Conservation (phyloP, 208 protist genomes). For the Leishmania tropica region DNA sequence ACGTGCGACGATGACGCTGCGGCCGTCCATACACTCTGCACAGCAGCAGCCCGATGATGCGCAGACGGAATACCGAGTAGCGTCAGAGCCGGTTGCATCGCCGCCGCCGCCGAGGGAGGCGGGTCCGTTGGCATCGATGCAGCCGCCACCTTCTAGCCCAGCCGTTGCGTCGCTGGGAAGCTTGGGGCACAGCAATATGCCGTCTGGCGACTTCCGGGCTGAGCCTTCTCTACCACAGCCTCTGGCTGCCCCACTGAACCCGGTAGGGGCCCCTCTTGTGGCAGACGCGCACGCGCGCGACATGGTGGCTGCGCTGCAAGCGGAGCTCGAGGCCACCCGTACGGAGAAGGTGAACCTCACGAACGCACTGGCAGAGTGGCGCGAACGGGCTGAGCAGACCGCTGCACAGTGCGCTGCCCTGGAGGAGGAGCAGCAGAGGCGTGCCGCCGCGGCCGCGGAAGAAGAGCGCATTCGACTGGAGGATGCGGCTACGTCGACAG, state of each 20-base stretch:
- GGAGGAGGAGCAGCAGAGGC: conserved; percentile 10
- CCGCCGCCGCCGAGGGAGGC: too few species aligned
- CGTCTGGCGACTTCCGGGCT: neutral
- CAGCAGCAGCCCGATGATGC: too few species aligned
- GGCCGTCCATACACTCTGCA: neutral
- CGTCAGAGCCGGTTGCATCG: neutral
- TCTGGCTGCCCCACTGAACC: too few species aligned
- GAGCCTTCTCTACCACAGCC: neutral
- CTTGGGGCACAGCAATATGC: neutral
- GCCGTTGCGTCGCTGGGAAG: conserved; percentile 1
- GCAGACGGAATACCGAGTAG: neutral
- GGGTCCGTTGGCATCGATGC: neutral
- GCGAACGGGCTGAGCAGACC: conserved; percentile 24
- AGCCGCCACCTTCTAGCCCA: neutral
- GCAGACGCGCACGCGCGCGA: neutral
- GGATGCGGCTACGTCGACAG: neutral
- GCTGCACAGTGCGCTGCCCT: conserved; percentile 16
- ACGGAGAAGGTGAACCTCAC: conserved; percentile 7
- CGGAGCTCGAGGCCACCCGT: conserved; percentile 16
- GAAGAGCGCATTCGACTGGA: conserved; percentile 12
- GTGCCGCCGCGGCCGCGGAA: neutral
- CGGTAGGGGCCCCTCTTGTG: neutral
- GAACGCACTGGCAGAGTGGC: conserved; percentile 16
- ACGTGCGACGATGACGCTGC: neutral
- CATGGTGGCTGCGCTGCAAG: conserved; percentile 20